phyloP scores from a whole-genome alignment of 176 grass and related monocot species.

The Oryza meyeriana region DNA sequence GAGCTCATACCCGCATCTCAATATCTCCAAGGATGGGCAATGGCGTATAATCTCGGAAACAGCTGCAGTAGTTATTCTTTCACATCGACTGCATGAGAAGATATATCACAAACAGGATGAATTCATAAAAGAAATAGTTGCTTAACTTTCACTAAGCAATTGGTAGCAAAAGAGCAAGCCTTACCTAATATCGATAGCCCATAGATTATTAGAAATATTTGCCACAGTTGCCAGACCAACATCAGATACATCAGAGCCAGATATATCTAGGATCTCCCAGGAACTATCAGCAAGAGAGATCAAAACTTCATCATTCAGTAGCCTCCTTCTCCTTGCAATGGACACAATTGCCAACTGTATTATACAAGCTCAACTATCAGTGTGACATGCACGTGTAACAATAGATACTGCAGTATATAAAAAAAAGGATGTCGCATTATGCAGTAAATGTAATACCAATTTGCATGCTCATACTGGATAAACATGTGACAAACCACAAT shows the following conservation, averaged over 20 bases:
- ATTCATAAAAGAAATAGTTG: slow-evolving; percentile 5
- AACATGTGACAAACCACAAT: neutral
- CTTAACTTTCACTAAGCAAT: neutral
- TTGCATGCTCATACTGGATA: neutral
- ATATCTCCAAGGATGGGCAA: slow-evolving; percentile 74
- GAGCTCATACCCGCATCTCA: slow-evolving; percentile 90
- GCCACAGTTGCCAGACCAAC: slow-evolving; percentile 53
- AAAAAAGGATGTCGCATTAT: neutral
- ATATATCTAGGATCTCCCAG: slow-evolving; percentile 86
- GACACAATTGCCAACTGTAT: slow-evolving; percentile 77
- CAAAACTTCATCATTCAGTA: slow-evolving; percentile 74
- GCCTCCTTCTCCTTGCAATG: slow-evolving; percentile 78
- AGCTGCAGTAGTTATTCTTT: slow-evolving; percentile 57
- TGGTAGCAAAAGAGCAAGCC: neutral
- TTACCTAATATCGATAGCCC: slow-evolving; percentile 92
- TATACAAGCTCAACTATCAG: slow-evolving; percentile 37
- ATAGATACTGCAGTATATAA: neutral
- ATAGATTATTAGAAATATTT: slow-evolving; percentile 67
- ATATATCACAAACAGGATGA: neutral
- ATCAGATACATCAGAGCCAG: slow-evolving; percentile 85
- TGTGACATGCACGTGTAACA: neutral
- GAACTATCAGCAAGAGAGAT: slow-evolving; percentile 73
- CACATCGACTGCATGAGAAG: slow-evolving; percentile 61
- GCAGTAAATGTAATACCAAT: neutral
- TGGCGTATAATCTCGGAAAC: slow-evolving; percentile 70